These are phyloP conservation scores for Hypoxylon subgilvum DNA, from an alignment of 495 filamentous ascomycete genomes.

Conservation along the genomic window DNA sequence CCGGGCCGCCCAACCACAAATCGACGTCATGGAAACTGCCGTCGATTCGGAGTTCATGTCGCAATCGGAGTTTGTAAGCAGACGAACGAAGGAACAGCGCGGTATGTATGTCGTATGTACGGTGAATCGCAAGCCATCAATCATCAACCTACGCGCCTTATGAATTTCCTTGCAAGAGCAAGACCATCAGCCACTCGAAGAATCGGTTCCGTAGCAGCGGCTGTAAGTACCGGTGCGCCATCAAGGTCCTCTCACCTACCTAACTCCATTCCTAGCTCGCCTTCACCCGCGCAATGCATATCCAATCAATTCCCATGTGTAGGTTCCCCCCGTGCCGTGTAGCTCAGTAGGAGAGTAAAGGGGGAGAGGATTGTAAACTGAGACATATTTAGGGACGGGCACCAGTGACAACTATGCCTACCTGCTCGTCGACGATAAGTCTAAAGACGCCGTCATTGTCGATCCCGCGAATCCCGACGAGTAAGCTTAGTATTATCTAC, in stretches of 20 bases:
- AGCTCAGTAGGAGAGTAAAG: no score
- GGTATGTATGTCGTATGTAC: no score
- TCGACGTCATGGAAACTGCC: constrained; percentile 27
- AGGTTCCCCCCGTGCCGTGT: constrained; percentile 47
- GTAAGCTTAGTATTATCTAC: constrained; percentile 56
- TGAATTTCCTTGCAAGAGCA: constrained; percentile 38
- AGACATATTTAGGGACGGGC: constrained; percentile 74
- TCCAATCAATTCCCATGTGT: constrained; percentile 99
- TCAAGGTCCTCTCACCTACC: constrained; percentile 6
- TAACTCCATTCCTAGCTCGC: constrained; percentile 36
- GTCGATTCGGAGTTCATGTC: neutral
- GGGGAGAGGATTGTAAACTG: neutral
- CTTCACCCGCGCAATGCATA: constrained; percentile 75
- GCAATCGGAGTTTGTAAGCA: constrained; percentile 25
- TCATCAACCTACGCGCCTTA: constrained; percentile 9
- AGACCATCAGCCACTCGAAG: constrained; percentile 33
- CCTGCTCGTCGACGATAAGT: constrained; percentile 87
- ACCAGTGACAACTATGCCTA: constrained; percentile 96
- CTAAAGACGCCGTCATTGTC: constrained; percentile 90
- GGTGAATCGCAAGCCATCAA: constrained; percentile 11
- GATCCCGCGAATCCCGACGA: constrained; percentile 93
- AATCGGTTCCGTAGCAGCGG: constrained; percentile 37
- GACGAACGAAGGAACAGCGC: no score
- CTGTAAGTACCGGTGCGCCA: constrained; percentile 37
- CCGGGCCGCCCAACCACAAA: constrained; percentile 13